Percentiles rank a stretch among this genome's conserved stretches.
phyloP scores from a whole-genome alignment of 208 protist genomes.

The Trypanosoma mega region DNA sequence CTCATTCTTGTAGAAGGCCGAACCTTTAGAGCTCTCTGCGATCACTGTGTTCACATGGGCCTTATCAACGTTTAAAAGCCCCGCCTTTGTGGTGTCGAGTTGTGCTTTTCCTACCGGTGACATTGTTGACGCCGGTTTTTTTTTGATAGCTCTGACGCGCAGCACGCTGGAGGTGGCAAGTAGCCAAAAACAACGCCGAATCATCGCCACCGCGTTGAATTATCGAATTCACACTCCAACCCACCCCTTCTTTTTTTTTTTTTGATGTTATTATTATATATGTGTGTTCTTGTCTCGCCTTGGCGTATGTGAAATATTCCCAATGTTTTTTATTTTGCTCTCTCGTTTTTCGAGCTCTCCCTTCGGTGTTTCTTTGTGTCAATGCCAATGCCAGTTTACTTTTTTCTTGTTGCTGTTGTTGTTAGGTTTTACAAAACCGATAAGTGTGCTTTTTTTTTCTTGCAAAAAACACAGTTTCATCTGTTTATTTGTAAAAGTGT shows the following conservation, averaged over 20 bases:
- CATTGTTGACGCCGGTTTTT: background rate
- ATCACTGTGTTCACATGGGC: conserved; percentile 82
- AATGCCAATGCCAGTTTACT: no score
- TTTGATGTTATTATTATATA: no score
- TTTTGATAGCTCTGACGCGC: background rate
- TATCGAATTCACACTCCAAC: no score
- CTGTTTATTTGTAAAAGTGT: no score
- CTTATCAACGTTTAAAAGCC: conserved; percentile 78
- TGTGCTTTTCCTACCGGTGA: conserved; percentile 48
- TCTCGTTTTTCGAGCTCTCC: no score
- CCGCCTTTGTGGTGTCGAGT: conserved; percentile 79
- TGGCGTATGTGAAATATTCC: no score
- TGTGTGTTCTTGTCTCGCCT: no score
- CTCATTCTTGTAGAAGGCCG: conserved; percentile 81
- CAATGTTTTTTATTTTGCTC: no score
- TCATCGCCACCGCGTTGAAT: no score
- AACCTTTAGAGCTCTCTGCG: conserved; percentile 67
- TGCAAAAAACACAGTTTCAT: background rate
- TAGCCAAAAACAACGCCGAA: background rate
- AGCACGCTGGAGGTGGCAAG: background rate
- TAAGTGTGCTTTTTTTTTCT: background rate
- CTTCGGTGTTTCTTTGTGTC: no score
- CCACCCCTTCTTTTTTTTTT: no score
- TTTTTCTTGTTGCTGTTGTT: no score
- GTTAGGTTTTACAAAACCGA: background rate